Evolutionary conservation across 352 stramenopile species (phyloP).

Genomic region (Phytophthora tentaculata): DNA sequence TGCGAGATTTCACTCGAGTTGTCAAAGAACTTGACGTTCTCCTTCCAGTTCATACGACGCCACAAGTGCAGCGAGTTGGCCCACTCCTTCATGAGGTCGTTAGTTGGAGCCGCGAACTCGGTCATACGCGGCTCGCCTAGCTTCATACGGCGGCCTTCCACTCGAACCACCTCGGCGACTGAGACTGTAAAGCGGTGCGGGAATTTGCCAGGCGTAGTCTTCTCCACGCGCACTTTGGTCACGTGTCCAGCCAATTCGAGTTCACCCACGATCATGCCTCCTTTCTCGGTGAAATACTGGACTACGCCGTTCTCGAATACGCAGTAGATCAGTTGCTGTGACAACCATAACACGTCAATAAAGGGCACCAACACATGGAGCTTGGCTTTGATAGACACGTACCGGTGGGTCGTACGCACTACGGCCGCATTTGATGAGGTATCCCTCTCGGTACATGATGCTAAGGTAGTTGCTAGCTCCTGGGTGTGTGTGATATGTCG

Average conservation of each 20-base stretch:
- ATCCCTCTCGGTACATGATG: slow-evolving; percentile 83
- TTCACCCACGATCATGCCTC: slow-evolving; percentile 64
- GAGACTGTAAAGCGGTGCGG: slow-evolving; percentile 81
- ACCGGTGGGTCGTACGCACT: slow-evolving; percentile 62
- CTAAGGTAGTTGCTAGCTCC: background rate
- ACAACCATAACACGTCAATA: slow-evolving; percentile 11
- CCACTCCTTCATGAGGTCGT: slow-evolving; percentile 89
- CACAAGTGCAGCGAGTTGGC: slow-evolving; percentile 84
- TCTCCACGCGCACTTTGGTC: slow-evolving; percentile 83
- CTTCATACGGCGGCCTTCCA: slow-evolving; percentile 84
- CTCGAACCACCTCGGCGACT: slow-evolving; percentile 65
- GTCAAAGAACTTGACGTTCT: slow-evolving; percentile 89
- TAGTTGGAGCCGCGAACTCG: slow-evolving; percentile 73
- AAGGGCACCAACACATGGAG: background rate
- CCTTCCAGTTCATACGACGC: slow-evolving; percentile 89
- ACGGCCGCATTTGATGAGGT: slow-evolving; percentile 69
- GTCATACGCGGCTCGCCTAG: slow-evolving; percentile 65
- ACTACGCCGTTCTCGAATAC: slow-evolving; percentile 82
- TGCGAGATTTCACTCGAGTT: slow-evolving; percentile 56
- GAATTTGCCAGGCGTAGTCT: slow-evolving; percentile 60
- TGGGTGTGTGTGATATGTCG: slow-evolving; percentile 6
- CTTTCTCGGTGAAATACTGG: slow-evolving; percentile 79
- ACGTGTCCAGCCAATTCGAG: slow-evolving; percentile 73
- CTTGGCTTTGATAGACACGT: background rate
- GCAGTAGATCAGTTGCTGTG: slow-evolving; percentile 71